phyloP scores from a whole-genome alignment of 176 grass and related monocot species.

The Olyra latifolia region DNA sequence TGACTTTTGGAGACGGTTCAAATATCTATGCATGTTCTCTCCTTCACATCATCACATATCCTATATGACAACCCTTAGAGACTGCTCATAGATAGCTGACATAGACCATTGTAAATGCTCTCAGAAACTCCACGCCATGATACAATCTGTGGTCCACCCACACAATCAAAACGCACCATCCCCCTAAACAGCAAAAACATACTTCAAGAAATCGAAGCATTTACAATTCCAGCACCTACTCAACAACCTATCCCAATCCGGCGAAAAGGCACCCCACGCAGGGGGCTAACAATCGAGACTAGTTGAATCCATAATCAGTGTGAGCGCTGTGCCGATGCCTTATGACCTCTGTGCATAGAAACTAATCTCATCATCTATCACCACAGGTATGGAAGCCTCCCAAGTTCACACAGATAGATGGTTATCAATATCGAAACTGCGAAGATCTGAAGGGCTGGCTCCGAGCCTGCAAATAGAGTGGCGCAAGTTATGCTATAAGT shows the following conservation, averaged over 20 bases:
- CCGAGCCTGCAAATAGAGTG: slow-evolving; percentile 61
- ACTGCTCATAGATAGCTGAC: too few species aligned
- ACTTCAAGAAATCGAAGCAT: slow-evolving; percentile 21
- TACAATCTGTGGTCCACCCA: background rate
- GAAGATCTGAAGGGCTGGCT: slow-evolving; percentile 75
- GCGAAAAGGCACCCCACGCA: background rate
- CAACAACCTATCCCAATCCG: slow-evolving; percentile 14
- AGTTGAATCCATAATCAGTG: background rate
- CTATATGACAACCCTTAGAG: too few species aligned
- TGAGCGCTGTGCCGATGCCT: background rate
- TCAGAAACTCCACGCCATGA: background rate
- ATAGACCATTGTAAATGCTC: too few species aligned
- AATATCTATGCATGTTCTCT: too few species aligned
- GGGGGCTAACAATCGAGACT: background rate
- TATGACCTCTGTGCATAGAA: background rate
- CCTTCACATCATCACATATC: too few species aligned
- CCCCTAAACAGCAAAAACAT: background rate
- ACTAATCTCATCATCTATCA: background rate
- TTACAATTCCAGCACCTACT: slow-evolving; percentile 27
- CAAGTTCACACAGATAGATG: slow-evolving; percentile 63
- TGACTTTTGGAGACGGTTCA: too few species aligned
- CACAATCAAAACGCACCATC: background rate
- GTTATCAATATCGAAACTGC: slow-evolving; percentile 74
- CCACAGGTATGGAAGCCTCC: background rate
- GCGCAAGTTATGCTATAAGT: background rate